Conservation (phyloP, 1,284 basidiomycete genomes). For the Inonotus obliquus region DNA sequence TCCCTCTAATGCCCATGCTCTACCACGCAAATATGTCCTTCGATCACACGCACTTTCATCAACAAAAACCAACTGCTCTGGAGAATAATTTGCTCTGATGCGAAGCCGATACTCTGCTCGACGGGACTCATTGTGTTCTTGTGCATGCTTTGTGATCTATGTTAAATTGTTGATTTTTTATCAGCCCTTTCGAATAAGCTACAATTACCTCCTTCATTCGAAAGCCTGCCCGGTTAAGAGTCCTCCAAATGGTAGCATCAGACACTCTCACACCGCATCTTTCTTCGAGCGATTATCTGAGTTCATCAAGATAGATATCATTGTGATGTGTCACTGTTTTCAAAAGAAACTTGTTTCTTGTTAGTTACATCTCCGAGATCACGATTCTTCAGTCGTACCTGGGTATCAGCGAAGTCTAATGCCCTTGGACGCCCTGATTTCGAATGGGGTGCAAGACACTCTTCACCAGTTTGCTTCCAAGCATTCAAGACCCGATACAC, state of each 20-base stretch:
- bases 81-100: background rate
- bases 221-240: background rate
- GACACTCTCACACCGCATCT: background rate
- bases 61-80: background rate
- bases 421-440: background rate
- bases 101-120: background rate
- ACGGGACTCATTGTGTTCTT: background rate
- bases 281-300: background rate
- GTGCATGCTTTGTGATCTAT: background rate
- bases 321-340: background rate
- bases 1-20: conserved; percentile 29
- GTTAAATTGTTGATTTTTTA: background rate
- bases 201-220: background rate
- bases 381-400: background rate
- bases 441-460: background rate
- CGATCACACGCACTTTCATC: conserved; percentile 30
- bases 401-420: background rate
- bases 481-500: too few species aligned
- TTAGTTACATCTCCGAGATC: background rate
- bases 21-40: conserved; percentile 23
- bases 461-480: too few species aligned
- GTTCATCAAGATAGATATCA: background rate
- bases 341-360: background rate
- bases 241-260: background rate
- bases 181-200: background rate